These are phyloP conservation scores for Pythium pyrilobum DNA, from an alignment of 352 stramenopile genomes.

Conservation along the genomic window DNA sequence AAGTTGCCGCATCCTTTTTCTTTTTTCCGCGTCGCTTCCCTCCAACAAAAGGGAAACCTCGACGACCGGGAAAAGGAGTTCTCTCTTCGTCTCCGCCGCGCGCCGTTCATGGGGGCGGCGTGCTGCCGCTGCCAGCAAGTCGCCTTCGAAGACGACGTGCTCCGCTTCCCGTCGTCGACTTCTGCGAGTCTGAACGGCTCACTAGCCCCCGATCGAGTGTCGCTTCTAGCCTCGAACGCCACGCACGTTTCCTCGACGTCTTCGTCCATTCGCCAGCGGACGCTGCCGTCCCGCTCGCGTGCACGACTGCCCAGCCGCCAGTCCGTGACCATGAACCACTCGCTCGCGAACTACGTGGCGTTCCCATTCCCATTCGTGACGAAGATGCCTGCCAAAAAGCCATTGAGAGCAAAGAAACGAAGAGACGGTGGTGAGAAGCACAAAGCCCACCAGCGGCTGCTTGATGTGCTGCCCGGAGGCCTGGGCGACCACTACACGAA, in stretches of 20 bases:
- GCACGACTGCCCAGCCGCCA: slow-evolving; percentile 16
- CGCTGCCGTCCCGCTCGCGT: slow-evolving; percentile 1
- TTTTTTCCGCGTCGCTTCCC: slow-evolving; percentile 10
- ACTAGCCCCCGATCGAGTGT: not conserved
- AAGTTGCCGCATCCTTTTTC: not conserved
- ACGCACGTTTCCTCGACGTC: not conserved
- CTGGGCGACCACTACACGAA: slow-evolving; percentile 52
- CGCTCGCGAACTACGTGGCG: slow-evolving; percentile 66
- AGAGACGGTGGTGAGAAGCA: not conserved
- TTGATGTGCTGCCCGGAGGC: slow-evolving; percentile 17
- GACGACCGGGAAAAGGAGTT: too few species aligned
- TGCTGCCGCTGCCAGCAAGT: slow-evolving; percentile 69
- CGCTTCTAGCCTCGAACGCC: not conserved
- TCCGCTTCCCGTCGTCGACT: slow-evolving; percentile 30
- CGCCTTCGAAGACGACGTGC: slow-evolving; percentile 47
- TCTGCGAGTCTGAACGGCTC: slow-evolving; percentile 9
- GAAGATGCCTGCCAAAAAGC: slow-evolving; percentile 20
- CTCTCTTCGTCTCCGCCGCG: not conserved
- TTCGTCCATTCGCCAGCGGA: slow-evolving; percentile 1
- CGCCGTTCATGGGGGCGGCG: slow-evolving; percentile 46
- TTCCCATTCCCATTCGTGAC: slow-evolving; percentile 74
- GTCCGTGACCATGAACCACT: slow-evolving; percentile 36
- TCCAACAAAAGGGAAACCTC: slow-evolving; percentile 11
- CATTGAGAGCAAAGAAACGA: slow-evolving; percentile 1
- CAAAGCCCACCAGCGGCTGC: not conserved